Evolutionary conservation across 2,329 filamentous ascomycete species (phyloP), one percentile per base, ranked within the genome.

Genomic region (Furcasterigmium furcatum): DNA sequence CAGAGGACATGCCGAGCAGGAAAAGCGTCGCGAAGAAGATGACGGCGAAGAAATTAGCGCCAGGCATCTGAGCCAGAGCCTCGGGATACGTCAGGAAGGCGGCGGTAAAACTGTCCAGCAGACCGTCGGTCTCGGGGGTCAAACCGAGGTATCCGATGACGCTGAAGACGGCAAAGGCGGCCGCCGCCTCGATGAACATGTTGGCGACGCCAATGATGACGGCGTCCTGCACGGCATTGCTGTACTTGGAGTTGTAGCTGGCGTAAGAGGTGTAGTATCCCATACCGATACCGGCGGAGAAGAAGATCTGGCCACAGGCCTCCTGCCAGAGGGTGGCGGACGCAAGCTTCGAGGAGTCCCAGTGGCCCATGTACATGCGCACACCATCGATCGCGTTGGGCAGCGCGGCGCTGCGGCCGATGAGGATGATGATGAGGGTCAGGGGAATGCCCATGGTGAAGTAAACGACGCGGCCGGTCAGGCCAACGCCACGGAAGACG

Each of bases 381-480:
- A 79, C 65, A 3, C 77, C 77, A 24, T 70, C 70, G 3, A 65
- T 54, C 3, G 77, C 77, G 47, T 79, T 77, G 0, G 71, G 67
- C 0, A 80, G 68, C 0, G 76, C 79, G 1, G 72, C 58, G 0
- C 71, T 65, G 3, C 76, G 71, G 5, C 73, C 73, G 16, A 79
- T 67, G 1, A 80, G 64, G 30, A 80, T 73, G 29, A 73, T 67
- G 5, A 76, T 76, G n/a, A 75, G 77, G 44, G 77, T 55, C 13
- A 79, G 72, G 0, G 77, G 77, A 7, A 80, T 53, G 1, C 73
- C 77, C 74, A 80, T 80, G 3, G 76, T 79, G 54, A 77, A 66
- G 54, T 79, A 80, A 1, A 79, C 74, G 8, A 76, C 77, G 5
- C 76, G 70, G 2, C 77, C 77, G 0, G 74, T 78, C 35, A 77